Percentiles rank a stretch among this genome's conserved stretches.
phyloP scores from a whole-genome alignment of 768 basidiomycete species.

The Amanita polypyramis region DNA sequence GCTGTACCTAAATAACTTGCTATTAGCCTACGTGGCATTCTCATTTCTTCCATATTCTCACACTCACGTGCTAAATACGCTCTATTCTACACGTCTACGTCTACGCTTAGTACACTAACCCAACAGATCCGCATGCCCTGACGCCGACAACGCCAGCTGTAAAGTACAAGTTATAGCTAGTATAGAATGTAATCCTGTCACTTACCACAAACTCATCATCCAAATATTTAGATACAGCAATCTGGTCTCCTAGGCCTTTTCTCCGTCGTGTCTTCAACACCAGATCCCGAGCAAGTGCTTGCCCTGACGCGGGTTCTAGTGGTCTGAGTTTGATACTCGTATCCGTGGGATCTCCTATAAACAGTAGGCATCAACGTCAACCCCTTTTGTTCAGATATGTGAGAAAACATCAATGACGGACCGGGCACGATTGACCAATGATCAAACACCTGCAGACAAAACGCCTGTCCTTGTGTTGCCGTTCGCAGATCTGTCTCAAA shows the following conservation, averaged over 20 bases:
- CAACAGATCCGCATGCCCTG: conserved; percentile 89
- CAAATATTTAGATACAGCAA: conserved; percentile 93
- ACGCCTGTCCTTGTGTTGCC: conserved; percentile 98
- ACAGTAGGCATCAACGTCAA: background rate
- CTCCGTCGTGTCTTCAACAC: conserved; percentile 93
- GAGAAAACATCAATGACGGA: conserved; percentile 26
- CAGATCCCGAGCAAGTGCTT: conserved; percentile 87
- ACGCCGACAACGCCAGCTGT: conserved; percentile 87
- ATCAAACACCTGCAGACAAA: conserved; percentile 94
- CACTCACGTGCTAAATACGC: conserved; percentile 25
- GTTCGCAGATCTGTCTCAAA: conserved; percentile 98
- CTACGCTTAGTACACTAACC: conserved; percentile 27
- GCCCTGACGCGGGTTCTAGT: conserved; percentile 93
- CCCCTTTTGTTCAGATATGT: conserved; percentile 4
- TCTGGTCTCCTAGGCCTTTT: conserved; percentile 95
- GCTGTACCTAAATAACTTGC: conserved; percentile 26
- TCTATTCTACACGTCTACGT: conserved; percentile 12
- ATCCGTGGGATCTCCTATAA: conserved; percentile 90
- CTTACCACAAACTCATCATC: conserved; percentile 94
- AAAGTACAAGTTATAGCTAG: conserved; percentile 9
- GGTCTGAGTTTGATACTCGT: conserved; percentile 94
- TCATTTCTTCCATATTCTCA: conserved; percentile 21
- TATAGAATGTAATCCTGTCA: conserved; percentile 11
- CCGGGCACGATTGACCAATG: conserved; percentile 99
- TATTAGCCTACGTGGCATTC: conserved; percentile 33